Percentiles rank a stretch among this genome's conserved stretches.
Evolutionary conservation across 2,329 filamentous ascomycete species (phyloP).

Genomic region (Botryotinia convoluta): DNA sequence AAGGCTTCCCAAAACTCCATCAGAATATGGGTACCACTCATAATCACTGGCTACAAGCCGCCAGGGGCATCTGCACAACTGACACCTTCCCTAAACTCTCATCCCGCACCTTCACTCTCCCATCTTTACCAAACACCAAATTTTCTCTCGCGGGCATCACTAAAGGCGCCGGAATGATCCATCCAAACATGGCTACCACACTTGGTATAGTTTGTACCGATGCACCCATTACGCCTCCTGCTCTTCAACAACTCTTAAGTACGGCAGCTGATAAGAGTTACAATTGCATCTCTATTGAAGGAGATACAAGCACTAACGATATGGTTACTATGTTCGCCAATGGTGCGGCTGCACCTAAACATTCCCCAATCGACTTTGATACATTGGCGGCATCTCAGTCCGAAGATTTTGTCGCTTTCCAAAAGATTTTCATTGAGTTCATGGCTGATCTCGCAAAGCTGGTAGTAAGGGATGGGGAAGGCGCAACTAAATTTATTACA

Average conservation of each 20-base stretch:
- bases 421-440: neutral
- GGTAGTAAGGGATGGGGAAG: neutral
- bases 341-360: neutral
- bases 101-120: conserved; percentile 79
- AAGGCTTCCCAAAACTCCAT: neutral
- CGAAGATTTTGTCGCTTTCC: neutral
- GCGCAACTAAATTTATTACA: neutral
- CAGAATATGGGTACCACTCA: conserved; percentile 53
- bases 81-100: conserved; percentile 97
- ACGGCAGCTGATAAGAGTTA: neutral
- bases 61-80: conserved; percentile 93
- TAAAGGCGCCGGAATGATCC: conserved; percentile 98
- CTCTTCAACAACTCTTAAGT: neutral
- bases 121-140: conserved; percentile 69
- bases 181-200: conserved; percentile 97
- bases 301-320: conserved; percentile 2
- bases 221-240: conserved; percentile 66
- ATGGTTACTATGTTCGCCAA: neutral
- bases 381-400: neutral
- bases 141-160: conserved; percentile 93
- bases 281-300: conserved; percentile 5
- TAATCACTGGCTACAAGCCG: conserved; percentile 81
- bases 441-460: neutral
- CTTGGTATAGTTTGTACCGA: conserved; percentile 92
- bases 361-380: neutral